These are phyloP conservation scores for Fusarium foetens DNA, from an alignment of 2,329 filamentous ascomycete genomes.

Conservation along the genomic window DNA sequence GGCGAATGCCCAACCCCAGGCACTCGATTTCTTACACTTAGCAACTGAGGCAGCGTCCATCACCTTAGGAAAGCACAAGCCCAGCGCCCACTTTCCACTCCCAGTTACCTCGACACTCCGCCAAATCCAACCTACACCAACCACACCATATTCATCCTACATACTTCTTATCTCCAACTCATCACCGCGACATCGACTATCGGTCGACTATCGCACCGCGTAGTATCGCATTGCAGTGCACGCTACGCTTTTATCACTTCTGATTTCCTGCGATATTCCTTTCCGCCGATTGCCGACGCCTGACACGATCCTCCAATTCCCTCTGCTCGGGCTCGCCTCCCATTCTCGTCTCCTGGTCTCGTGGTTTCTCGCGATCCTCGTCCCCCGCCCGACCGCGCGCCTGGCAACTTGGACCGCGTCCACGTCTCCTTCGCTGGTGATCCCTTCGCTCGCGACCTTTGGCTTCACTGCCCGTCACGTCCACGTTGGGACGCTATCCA, in stretches of 20 bases:
- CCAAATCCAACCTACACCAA: conserved; percentile 42
- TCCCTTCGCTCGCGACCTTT: conserved; percentile 37
- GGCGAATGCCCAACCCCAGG: conserved; percentile 28
- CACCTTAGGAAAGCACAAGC: conserved; percentile 39
- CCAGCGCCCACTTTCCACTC: conserved; percentile 41
- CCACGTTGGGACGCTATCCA: conserved; percentile 49
- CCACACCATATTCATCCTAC: conserved; percentile 39
- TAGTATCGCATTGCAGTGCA: conserved; percentile 8
- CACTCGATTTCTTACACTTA: conserved; percentile 34
- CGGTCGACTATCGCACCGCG: conserved; percentile 38
- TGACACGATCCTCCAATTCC: conserved; percentile 38
- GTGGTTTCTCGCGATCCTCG: conserved; percentile 41
- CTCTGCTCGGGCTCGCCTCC: conserved; percentile 34
- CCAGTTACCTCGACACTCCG: conserved; percentile 41
- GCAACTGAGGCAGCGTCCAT: conserved; percentile 29
- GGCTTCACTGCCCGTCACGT: conserved; percentile 46
- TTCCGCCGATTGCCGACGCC: conserved; percentile 32
- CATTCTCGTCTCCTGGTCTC: conserved; percentile 38
- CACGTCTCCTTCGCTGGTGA: conserved; percentile 28
- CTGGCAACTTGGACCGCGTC: conserved; percentile 44
- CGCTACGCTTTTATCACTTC: conserved; percentile 16
- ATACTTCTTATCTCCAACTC: conserved; percentile 34
- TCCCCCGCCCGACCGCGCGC: conserved; percentile 36
- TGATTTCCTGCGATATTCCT: conserved; percentile 19
- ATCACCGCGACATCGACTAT: conserved; percentile 40